Conservation (phyloP, 2,329 filamentous ascomycete species). For the Plenodomus biglobosus region DNA sequence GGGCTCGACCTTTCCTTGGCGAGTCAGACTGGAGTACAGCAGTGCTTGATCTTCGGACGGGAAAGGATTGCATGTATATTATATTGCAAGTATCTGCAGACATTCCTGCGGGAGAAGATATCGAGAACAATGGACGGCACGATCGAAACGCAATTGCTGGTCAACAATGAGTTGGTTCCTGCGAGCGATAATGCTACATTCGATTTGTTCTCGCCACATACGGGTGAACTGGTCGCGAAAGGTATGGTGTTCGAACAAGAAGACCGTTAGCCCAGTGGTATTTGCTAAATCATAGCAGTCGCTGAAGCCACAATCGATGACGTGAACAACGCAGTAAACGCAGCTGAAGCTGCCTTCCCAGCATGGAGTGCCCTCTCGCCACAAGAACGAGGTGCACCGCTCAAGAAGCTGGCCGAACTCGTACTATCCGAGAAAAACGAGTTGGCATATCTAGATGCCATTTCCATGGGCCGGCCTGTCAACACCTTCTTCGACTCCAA, state of each 20-base stretch:
- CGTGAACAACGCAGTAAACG: slow-evolving; percentile 53
- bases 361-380: slow-evolving; percentile 36
- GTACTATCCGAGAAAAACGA: slow-evolving; percentile 26
- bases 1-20: background rate
- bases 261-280: background rate
- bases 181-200: slow-evolving; percentile 33
- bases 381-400: background rate
- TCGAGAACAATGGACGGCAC: slow-evolving; percentile 1
- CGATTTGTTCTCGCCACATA: slow-evolving; percentile 31
- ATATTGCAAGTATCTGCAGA: background rate
- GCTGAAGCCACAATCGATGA: slow-evolving; percentile 23
- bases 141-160: slow-evolving; percentile 24
- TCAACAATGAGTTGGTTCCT: slow-evolving; percentile 30
- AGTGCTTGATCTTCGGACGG: background rate
- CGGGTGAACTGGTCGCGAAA: slow-evolving; percentile 29
- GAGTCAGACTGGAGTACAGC: background rate
- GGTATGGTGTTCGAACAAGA: slow-evolving; percentile 13
- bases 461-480: background rate
- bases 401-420: slow-evolving; percentile 39
- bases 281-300: slow-evolving; percentile 13
- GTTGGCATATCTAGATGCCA: slow-evolving; percentile 25
- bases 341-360: slow-evolving; percentile 53
- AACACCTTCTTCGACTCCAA: background rate
- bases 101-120: background rate
- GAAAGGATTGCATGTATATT: background rate